A percentile compares a stretch with the other conserved stretches of the same genome.
phyloP scores from a whole-genome alignment of 192 early-diverging fungal species.

The Neocallimastix lanati region DNA sequence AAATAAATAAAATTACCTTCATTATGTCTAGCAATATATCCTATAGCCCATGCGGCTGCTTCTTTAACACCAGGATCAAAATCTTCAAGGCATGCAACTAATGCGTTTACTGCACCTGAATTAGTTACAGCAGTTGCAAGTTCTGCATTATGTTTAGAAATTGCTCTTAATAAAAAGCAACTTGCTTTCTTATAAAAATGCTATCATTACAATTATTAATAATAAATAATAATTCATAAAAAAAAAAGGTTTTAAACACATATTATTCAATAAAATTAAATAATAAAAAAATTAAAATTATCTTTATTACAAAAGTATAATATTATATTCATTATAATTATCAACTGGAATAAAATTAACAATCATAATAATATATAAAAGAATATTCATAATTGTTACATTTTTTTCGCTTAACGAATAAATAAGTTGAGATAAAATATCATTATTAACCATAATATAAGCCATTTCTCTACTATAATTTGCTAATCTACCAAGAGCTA shows the following conservation, averaged over 20 bases:
- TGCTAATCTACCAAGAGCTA: constrained; percentile 33
- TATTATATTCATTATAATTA: no score
- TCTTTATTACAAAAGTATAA: no score
- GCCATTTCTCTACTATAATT: constrained; percentile 36
- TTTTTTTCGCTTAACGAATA: constrained; percentile 28
- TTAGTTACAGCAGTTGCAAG: constrained; percentile 30
- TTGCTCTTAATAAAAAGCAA: constrained; percentile 30
- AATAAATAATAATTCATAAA: no score
- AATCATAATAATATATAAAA: no score
- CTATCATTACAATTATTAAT: constrained; percentile 6
- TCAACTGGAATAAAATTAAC: no score
- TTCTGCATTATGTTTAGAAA: constrained; percentile 33
- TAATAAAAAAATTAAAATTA: no score
- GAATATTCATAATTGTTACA: constrained; percentile 4
- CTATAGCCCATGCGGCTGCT: constrained; percentile 33
- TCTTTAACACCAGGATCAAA: constrained; percentile 44
- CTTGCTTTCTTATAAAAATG: constrained; percentile 40
- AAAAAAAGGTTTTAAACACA: no score
- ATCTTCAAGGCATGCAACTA: constrained; percentile 34
- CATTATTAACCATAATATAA: constrained; percentile 27
- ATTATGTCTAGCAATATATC: constrained; percentile 39
- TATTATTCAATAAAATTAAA: no score
- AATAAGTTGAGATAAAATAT: constrained; percentile 32
- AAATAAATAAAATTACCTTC: constrained; percentile 10
- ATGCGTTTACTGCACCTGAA: constrained; percentile 25